These are phyloP conservation scores for Dorcoceras hygrometricum DNA, from an alignment of 257 asterid species.

Conservation along the genomic window DNA sequence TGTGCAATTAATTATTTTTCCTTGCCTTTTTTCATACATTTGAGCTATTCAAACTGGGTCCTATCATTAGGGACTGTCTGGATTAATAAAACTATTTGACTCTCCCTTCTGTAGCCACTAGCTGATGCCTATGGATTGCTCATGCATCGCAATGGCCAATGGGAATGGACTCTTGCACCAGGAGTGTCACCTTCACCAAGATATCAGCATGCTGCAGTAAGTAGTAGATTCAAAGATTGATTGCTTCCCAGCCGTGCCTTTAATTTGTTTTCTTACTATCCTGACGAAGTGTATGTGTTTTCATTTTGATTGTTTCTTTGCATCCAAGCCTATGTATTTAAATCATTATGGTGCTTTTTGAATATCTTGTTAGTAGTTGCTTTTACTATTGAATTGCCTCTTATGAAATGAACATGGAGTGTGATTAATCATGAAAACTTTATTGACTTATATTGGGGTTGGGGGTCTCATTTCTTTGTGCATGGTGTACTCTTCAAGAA, in stretches of 20 bases:
- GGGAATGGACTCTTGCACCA: slow-evolving; percentile 99
- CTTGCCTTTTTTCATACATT: neutral
- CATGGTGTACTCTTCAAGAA: slow-evolving; percentile 9
- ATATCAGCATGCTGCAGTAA: slow-evolving; percentile 97
- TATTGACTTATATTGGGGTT: neutral
- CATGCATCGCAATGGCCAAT: slow-evolving; percentile 94
- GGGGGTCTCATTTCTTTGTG: slow-evolving; percentile 7
- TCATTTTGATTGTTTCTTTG: neutral
- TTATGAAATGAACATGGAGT: neutral
- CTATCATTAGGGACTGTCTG: slow-evolving; percentile 11
- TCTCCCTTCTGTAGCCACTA: slow-evolving; percentile 56
- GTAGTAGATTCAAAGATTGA: slow-evolving; percentile 28
- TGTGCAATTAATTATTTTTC: slow-evolving; percentile 1
- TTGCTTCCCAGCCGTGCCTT: slow-evolving; percentile 20
- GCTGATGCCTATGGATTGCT: slow-evolving; percentile 97
- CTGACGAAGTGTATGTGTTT: slow-evolving; percentile 5
- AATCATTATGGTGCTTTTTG: slow-evolving; percentile 10
- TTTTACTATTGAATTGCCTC: neutral
- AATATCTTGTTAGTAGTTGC: slow-evolving; percentile 13
- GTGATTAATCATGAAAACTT: neutral
- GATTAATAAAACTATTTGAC: slow-evolving; percentile 24
- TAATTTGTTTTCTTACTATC: slow-evolving; percentile 11
- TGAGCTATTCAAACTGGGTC: slow-evolving; percentile 1
- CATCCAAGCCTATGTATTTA: slow-evolving; percentile 1
- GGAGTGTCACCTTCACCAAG: slow-evolving; percentile 96